Evolutionary conservation across 2,329 filamentous ascomycete species (phyloP).

Genomic region (Trichophyton verrucosum): DNA sequence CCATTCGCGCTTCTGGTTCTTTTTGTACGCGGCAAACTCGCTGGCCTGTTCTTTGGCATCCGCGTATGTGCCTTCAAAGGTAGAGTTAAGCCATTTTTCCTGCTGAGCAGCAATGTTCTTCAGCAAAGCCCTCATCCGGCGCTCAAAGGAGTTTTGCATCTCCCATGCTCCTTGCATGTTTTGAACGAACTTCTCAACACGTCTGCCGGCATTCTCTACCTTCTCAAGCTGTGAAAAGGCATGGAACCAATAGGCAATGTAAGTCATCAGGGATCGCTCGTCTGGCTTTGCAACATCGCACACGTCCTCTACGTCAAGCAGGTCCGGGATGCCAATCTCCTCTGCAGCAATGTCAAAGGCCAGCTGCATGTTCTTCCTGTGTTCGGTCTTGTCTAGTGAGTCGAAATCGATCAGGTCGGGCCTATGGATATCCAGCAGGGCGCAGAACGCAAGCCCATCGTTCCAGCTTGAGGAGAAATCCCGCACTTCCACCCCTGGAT

Average conservation of each 20-base stretch:
- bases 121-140: conserved; percentile 73
- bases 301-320: conserved; percentile 95
- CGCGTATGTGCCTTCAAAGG: conserved; percentile 79
- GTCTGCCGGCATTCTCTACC: conserved; percentile 89
- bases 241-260: conserved; percentile 99
- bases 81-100: conserved; percentile 62
- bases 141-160: conserved; percentile 95
- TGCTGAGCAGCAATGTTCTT: conserved; percentile 61
- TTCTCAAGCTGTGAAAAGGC: conserved; percentile 98
- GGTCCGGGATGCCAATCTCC: conserved; percentile 90
- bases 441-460: conserved; percentile 91
- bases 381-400: conserved; percentile 81
- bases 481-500: conserved; percentile 88
- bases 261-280: conserved; percentile 95
- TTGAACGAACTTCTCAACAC: conserved; percentile 96
- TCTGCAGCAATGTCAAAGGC: conserved; percentile 93
- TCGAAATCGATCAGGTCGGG: conserved; percentile 97
- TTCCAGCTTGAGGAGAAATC: conserved; percentile 98
- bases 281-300: conserved; percentile 94
- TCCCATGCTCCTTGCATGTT: conserved; percentile 99
- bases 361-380: conserved; percentile 92
- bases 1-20: conserved; percentile 82
- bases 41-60: conserved; percentile 80
- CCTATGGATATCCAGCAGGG: conserved; percentile 88
- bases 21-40: conserved; percentile 81